Base-by-base conservation (phyloP, 176 grass and related monocot genomes). In the Bonia amplexicaulis region DNA sequence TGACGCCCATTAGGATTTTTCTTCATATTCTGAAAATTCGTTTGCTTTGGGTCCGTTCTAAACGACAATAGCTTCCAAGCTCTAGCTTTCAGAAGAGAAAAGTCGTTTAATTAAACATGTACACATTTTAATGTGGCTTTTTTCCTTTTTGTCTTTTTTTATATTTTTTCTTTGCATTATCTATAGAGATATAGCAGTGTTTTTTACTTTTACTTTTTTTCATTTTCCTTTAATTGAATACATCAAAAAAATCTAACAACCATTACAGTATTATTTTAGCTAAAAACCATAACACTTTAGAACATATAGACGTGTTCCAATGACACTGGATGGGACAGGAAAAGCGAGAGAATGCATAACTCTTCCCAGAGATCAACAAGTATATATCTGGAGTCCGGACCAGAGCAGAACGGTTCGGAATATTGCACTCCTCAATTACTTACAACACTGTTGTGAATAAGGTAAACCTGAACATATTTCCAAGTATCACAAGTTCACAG, bases 31-130 rank as follows among this genome's bases (percentile, higher is more conserved):
- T 26, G 23, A 23, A 61, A 61, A 13, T 5, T 2, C 5, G 58
- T 61, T 61, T 26, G 58, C 20, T 23, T 10, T 37, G 5, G 3
- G 5, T 0, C 35, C 35, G 0, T 6, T 37, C 35, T 3, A 37
- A 5, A 37, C 5, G 5, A 5, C 4, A 0, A 37, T 37, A 0
- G 0, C 35, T 37, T 37, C 5, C 5, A 37, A 37, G 0, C 5
- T 37, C 35, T 6, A 37, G 0, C 0, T 37, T 37, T 37, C 2
- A 37, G 5, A 37, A 37, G 35, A 37, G 0, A 37, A 37, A 37
- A 37, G 0, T 37, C 0, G 5, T 37, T 37, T 37, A 37, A 37
- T n/a, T n/a, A n/a, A 37, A 37, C 2, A 37, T 37, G 4, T 37
- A 5, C 0, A 37, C 5, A 5, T 37, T 0, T 37, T 37, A 37